Evolutionary conservation across 345 rosid species (phyloP), one percentile per base, ranked within the genome.

Genomic region (Pelargonium nanum): DNA sequence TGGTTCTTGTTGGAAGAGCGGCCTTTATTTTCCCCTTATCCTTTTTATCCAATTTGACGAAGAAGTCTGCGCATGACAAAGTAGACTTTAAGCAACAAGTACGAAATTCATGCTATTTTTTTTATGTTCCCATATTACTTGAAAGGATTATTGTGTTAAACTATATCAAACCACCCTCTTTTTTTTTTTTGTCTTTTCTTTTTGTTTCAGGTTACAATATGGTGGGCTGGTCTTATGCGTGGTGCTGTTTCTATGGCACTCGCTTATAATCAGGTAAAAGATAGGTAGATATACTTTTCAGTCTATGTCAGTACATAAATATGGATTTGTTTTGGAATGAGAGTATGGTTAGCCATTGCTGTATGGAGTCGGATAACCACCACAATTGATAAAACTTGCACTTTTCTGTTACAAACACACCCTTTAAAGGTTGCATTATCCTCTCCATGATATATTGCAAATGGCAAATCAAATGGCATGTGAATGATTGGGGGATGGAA

Each of bases 191-290:
- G n/a, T n/a, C n/a, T n/a, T n/a, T n/a, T 55, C 22, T 22, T 25
- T 12, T 55, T 19, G 12, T 32, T 55, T 66, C 80, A 87, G 94
- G 72, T 84, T 60, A 81, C 83, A 51, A 87, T 92, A 69, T 92
- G 98, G 98, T 89, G 98, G 98, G 97, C 98, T 25, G 98, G 98
- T 66, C 84, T 92, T 21, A 92, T 89, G 95, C 97, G 98, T 17
- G 96, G 96, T 45, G 89, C 96, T 61, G 97, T 93, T 44, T 93
- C 99, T 4, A 81, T 93, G 88, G 99, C 99, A 54, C 99, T 93
- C 63, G 96, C 99, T 70, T 93, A 89, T 73, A 89, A 89, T 70
- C 90, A 89, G 91, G 99, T 84, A 74, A 3, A 59, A 28, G 22
- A 60, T 59, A 19, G 58, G 51, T 52, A 0, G 4, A 4, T 22